Evolutionary conservation across 176 grass and related monocot species (phyloP).

Genomic region (Leersia perrieri): DNA sequence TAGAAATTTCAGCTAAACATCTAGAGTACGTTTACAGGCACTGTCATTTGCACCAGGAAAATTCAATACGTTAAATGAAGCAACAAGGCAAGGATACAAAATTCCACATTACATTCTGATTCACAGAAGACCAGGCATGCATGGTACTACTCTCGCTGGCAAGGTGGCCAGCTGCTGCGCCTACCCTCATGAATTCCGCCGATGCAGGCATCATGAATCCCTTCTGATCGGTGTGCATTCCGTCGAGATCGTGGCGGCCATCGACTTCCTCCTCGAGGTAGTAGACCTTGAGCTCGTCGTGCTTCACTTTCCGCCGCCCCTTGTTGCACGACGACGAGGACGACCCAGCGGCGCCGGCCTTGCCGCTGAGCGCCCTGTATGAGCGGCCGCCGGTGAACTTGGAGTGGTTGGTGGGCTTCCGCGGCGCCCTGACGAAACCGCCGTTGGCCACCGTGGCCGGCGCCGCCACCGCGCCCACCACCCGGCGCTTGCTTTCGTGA

Average conservation of each 20-base stretch:
- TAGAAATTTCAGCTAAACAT: not conserved
- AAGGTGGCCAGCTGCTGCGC: too few relatives aligned
- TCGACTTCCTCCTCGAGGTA: too few relatives aligned
- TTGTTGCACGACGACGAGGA: too few relatives aligned
- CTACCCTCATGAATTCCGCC: too few relatives aligned
- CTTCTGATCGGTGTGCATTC: too few relatives aligned
- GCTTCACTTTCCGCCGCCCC: not conserved
- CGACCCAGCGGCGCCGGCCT: not conserved
- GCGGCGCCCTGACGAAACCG: not conserved
- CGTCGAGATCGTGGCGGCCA: too few relatives aligned
- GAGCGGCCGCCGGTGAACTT: not conserved
- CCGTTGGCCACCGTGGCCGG: not conserved
- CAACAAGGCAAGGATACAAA: too few relatives aligned
- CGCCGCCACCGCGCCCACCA: not conserved
- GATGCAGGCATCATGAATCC: too few relatives aligned
- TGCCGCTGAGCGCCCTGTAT: not conserved
- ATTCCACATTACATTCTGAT: too few relatives aligned
- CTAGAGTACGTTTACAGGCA: not conserved
- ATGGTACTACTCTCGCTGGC: too few relatives aligned
- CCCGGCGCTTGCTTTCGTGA: not conserved
- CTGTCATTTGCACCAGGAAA: too few relatives aligned
- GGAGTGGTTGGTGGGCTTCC: not conserved
- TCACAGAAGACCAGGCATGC: too few relatives aligned
- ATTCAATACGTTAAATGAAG: not conserved
- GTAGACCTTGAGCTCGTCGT: not conserved